Base-by-base conservation (phyloP, 495 filamentous ascomycete species). In the Aspergillus homomorphus region DNA sequence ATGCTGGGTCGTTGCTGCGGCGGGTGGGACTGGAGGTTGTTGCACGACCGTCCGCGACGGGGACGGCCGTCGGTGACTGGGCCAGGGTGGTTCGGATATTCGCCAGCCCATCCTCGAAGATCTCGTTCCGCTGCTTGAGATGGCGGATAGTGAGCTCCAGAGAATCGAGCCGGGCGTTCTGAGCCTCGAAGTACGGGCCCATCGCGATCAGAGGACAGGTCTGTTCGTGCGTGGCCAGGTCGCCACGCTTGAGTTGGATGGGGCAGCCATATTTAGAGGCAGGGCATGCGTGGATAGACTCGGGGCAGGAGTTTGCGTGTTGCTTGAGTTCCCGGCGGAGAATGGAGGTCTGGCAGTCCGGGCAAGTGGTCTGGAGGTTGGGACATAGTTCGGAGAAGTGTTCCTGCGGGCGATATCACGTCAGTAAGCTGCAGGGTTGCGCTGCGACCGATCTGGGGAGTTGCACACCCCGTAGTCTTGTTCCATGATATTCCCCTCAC, bases 231-330 rank as follows among this genome's bases (percentile, higher is more conserved):
- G 56, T 63, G 12, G 68, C 63, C n/a, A 84, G 69, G 33, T 80
- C 78, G 1, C 61, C 65, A 6, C 83, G 80, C 45, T 77, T 79
- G 30, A 78, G 70, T 24, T 74, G 73, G 59, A 77, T 73, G 5
- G 73, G 72, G 60, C 87, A 89, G 19, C 87, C 85, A 41, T 82
- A 78, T 56, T 79, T 74, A 1, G 77, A 73, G 42, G 84, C 86
- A 6, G 71, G 51, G 61, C 87, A 89, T 24, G 72, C 62, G 16
- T 79, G 77, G 7, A 80, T 74, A 9, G 79, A 79, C 41, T 83
- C 78, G 0, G 78, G 73, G 57, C 87, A 89, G 18, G 62, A 63
- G 26, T 77, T 71, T 10, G 77, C 58, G 58, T 89, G 86, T 28
- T 69, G 62, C 24, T 73, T 69, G 21, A 87, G 66, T 12, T 79